Evolutionary conservation across 2,329 filamentous ascomycete species (phyloP).

Genomic region (Pyrenophora tritici-repentis): DNA sequence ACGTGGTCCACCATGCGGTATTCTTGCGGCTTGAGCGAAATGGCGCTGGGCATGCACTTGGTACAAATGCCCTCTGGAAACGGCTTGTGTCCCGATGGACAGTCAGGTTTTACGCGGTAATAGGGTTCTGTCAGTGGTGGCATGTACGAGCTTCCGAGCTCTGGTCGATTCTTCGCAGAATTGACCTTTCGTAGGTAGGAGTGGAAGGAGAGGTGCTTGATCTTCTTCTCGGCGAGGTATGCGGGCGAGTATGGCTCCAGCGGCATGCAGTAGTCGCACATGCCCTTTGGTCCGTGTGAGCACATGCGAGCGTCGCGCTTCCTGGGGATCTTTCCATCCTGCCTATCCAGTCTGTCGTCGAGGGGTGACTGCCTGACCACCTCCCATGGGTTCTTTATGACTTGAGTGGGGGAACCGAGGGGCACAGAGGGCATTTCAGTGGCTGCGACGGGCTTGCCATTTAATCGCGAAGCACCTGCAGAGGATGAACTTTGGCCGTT

Average conservation of each 20-base stretch:
- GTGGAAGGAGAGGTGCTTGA: conserved; percentile 98
- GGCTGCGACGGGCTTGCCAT: conserved; percentile 73
- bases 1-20: conserved; percentile 99
- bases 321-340: conserved; percentile 85
- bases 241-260: conserved; percentile 89
- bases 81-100: conserved; percentile 87
- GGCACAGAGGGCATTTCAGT: conserved; percentile 69
- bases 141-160: conserved; percentile 92
- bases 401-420: conserved; percentile 60
- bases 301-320: conserved; percentile 83
- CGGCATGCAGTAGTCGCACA: conserved; percentile 99
- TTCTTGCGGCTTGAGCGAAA: conserved; percentile 88
- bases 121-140: conserved; percentile 92
- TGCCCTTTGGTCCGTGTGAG: conserved; percentile 92
- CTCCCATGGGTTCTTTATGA: conserved; percentile 91
- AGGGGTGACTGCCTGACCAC: conserved; percentile 83
- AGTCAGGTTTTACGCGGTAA: conserved; percentile 85
- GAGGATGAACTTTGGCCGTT: conserved; percentile 54
- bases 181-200: conserved; percentile 94
- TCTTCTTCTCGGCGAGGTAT: conserved; percentile 93
- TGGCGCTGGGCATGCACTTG: conserved; percentile 96
- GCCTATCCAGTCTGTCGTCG: conserved; percentile 83
- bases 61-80: conserved; percentile 98
- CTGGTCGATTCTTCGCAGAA: conserved; percentile 92
- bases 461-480: conserved; percentile 66